Conservation (phyloP, 139 green algal genomes). For the Chlamydomonas sp. region DNA sequence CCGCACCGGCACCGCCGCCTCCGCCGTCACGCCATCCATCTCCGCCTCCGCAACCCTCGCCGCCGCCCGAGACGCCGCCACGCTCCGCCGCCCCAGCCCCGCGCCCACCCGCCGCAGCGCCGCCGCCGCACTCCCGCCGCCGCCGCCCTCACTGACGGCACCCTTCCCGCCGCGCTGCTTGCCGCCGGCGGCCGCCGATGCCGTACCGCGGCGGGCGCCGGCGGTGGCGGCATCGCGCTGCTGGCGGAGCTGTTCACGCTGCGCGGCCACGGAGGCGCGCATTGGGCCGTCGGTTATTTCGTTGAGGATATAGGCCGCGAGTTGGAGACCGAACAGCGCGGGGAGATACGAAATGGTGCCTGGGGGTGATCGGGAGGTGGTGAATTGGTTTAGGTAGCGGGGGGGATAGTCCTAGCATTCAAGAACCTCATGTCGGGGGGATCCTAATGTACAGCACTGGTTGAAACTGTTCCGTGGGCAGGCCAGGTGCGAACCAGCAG, state of each 20-base stretch:
- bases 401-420: neutral
- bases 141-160: neutral
- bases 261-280: neutral
- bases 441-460: neutral
- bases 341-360: slow-evolving; percentile 61
- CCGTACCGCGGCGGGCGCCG: neutral
- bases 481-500: too few species aligned
- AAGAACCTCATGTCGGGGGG: neutral
- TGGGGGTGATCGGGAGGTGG: neutral
- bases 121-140: neutral
- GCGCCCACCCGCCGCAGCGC: neutral
- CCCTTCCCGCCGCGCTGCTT: neutral
- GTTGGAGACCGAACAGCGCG: slow-evolving; percentile 44
- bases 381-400: neutral
- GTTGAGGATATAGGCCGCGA: slow-evolving; percentile 45
- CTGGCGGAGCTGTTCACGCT: neutral
- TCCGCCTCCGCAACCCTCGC: too few species aligned
- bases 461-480: too few species aligned
- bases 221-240: neutral
- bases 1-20: too few species aligned
- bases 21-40: too few species aligned
- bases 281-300: slow-evolving; percentile 16
- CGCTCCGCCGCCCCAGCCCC: too few species aligned
- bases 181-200: too few species aligned
- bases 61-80: too few species aligned